These are phyloP conservation scores for Yarrowia yakushimensis DNA, from an alignment of 805 yeast genomes.

Conservation along the genomic window DNA sequence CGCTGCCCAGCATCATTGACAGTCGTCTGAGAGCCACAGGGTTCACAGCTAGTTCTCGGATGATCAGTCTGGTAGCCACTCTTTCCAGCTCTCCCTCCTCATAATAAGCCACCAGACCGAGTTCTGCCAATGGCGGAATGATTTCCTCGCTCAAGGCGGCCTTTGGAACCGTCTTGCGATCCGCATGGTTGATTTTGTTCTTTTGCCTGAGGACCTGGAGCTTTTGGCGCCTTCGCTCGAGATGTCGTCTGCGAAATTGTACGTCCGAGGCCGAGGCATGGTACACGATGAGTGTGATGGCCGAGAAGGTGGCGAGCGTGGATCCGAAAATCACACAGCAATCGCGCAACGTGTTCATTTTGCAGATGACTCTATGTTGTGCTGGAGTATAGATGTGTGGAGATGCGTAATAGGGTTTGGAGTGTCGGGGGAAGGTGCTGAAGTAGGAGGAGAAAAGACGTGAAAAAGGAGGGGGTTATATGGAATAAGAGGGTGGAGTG, in stretches of 20 bases:
- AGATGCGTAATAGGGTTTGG: background rate
- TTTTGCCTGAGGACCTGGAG: background rate
- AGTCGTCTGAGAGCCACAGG: background rate
- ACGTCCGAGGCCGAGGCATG: background rate
- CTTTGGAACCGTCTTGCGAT: background rate
- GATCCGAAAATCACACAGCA: slow-evolving; percentile 7
- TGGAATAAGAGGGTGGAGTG: too few relatives aligned
- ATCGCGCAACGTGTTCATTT: background rate
- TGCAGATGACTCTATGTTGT: background rate
- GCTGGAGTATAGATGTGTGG: background rate
- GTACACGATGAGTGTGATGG: slow-evolving; percentile 15
- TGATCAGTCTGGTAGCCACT: background rate
- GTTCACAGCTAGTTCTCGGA: slow-evolving; percentile 5
- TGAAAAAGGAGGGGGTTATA: too few relatives aligned
- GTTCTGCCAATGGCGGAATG: background rate
- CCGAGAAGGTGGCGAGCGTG: slow-evolving; percentile 9
- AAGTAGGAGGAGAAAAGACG: too few relatives aligned
- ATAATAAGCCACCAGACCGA: slow-evolving; percentile 2
- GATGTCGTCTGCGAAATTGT: background rate
- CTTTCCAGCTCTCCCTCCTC: slow-evolving; percentile 10
- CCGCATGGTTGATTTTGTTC: background rate
- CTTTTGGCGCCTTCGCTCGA: background rate
- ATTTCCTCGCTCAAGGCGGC: background rate
- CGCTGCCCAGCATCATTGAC: background rate
- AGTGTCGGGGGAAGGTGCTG: background rate